Evolutionary conservation across 1,284 basidiomycete species (phyloP), one percentile per base, ranked within the genome.

Genomic region (Trametes polyzona): DNA sequence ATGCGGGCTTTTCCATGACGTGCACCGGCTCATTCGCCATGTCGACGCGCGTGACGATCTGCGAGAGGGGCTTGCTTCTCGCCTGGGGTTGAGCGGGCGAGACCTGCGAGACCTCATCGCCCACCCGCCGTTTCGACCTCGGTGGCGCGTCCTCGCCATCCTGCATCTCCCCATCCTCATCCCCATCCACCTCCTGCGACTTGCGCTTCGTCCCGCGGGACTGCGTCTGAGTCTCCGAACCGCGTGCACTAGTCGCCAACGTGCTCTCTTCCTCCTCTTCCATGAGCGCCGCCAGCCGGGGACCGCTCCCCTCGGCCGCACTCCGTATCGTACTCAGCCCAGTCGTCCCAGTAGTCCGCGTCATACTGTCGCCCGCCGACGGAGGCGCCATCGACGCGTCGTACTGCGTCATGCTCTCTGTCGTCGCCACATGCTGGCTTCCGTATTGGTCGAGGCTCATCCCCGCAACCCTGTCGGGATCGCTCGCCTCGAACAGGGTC

Each of bases 401-500:
- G 24, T 50, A 58, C 52, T 77, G 74, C 7, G 73, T 75, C 39
- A 76, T 68, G 16, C 74, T 78, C 62, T 81, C 11, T 71, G 69
- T 48, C 68, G 44, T 40, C 37, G 47, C 27, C 24, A 54, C 52
- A 41, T 61, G 50, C 46, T 67, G 64, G 27, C 62, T 65, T 16
- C 35, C 60, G 35, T 67, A 66, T 33, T 67, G 62, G n/a, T 65
- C 62, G 29, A 65, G 24, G 44, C 48, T 57, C 47, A 64, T 63
- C 37, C 62, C 50, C 16, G 65, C 58, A 8, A 71, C 52, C 26
- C 72, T 76, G 55, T 79, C 78, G 12, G 84, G 86, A 65, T 87
- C 77, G 49, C 77, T 88, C 23, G 81, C 81, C 12, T 91, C 88
- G 59, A 88, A 91, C 3, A 91, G 75, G 0, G 82, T 82, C 65